These are phyloP conservation scores for Aegilops tauschii DNA, from an alignment of 176 grass and related monocot species.

Conservation along the genomic window DNA sequence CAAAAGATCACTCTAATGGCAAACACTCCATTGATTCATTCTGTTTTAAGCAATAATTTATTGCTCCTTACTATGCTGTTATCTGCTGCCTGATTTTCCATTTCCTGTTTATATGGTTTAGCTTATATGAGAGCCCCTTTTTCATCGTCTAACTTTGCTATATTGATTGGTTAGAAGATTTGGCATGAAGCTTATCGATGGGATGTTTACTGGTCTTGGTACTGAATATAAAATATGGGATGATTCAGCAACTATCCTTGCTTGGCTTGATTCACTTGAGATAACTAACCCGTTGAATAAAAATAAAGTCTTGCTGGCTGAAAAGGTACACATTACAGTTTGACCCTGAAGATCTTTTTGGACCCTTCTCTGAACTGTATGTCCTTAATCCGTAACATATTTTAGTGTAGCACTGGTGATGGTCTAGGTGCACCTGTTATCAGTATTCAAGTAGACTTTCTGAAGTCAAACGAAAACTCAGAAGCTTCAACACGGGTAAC, in stretches of 20 bases:
- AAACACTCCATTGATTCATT: background rate
- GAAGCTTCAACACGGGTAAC: constrained; percentile 68
- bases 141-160: constrained; percentile 25
- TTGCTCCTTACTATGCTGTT: background rate
- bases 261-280: constrained; percentile 67
- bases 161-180: constrained; percentile 40
- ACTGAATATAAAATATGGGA: constrained; percentile 84
- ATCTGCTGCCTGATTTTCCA: constrained; percentile 1
- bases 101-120: constrained; percentile 8
- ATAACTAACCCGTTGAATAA: constrained; percentile 63
- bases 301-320: constrained; percentile 54
- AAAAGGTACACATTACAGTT: constrained; percentile 52
- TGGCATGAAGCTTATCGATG: constrained; percentile 54
- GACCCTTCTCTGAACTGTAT: constrained; percentile 28
- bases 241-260: constrained; percentile 67
- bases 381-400: constrained; percentile 37
- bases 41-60: constrained; percentile 9
- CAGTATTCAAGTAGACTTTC: constrained; percentile 68
- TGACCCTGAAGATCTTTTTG: constrained; percentile 16
- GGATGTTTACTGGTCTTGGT: constrained; percentile 49
- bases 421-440: constrained; percentile 42
- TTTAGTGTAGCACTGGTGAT: constrained; percentile 52
- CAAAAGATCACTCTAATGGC: background rate
- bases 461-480: constrained; percentile 47
- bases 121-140: background rate